These are phyloP conservation scores for Leishmania major DNA, from an alignment of 208 protist species.

Conservation along the genomic window DNA sequence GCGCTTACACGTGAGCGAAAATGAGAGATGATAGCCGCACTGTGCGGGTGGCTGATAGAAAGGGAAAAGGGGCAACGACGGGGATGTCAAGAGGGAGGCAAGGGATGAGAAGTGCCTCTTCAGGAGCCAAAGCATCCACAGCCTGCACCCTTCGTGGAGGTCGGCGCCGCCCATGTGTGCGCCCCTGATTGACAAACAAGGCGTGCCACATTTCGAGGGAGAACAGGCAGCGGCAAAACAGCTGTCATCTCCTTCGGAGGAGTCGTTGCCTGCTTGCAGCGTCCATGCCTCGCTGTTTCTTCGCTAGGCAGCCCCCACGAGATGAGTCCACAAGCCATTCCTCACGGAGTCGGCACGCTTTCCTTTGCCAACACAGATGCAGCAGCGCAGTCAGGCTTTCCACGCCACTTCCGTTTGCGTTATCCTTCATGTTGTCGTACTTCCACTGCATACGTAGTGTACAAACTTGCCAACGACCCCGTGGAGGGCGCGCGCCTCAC, in stretches of 20 bases:
- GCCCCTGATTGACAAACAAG: not conserved
- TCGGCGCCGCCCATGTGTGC: not conserved
- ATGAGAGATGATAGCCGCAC: not conserved
- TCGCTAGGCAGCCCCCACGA: not conserved
- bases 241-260: not conserved
- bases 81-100: not conserved
- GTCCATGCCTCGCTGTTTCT: not conserved
- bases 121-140: not conserved
- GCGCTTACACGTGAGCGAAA: not conserved
- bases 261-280: not conserved
- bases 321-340: not conserved
- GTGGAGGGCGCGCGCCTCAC: not conserved
- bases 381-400: not conserved
- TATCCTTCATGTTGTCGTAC: not conserved
- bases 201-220: not conserved
- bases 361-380: not conserved
- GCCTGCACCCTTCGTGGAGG: not conserved
- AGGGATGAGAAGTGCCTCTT: not conserved
- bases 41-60: not conserved
- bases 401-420: not conserved
- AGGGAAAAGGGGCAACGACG: not conserved
- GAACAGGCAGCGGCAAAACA: not conserved
- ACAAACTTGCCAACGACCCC: not conserved
- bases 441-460: not conserved
- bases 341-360: not conserved